Evolutionary conservation across 371 early-diverging fungal species (phyloP).

Genomic region (Coemansia sp.): DNA sequence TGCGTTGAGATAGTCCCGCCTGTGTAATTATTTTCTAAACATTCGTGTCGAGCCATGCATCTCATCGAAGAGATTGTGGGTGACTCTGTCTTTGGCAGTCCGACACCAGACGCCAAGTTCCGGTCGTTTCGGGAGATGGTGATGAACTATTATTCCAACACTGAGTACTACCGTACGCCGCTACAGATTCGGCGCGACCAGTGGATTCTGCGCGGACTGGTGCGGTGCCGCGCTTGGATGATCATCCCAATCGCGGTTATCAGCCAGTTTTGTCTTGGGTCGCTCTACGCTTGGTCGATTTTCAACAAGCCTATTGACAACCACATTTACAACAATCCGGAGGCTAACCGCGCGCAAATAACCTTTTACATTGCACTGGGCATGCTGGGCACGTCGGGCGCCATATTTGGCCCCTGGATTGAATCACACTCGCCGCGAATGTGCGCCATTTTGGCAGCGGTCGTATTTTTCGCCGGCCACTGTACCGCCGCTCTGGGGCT

Average conservation of each 20-base stretch:
- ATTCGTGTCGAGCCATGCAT: constrained; percentile 10
- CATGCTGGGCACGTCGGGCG: constrained; percentile 50
- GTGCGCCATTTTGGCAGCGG: constrained; percentile 38
- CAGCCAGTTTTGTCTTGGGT: constrained; percentile 51
- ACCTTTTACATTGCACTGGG: constrained; percentile 54
- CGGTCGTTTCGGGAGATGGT: constrained; percentile 44
- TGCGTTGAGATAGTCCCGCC: background rate
- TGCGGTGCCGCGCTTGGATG: constrained; percentile 53
- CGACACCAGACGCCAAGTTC: constrained; percentile 6
- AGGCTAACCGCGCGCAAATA: constrained; percentile 50
- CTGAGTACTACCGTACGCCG: constrained; percentile 49
- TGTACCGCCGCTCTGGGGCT: constrained; percentile 52
- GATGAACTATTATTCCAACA: constrained; percentile 41
- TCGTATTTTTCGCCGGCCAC: constrained; percentile 48
- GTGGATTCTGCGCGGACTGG: constrained; percentile 49
- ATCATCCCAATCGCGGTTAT: constrained; percentile 47
- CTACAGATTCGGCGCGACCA: constrained; percentile 43
- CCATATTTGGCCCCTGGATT: constrained; percentile 51
- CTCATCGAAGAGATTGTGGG: constrained; percentile 38
- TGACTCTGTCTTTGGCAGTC: constrained; percentile 40
- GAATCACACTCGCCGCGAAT: constrained; percentile 51
- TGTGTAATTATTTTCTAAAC: background rate
- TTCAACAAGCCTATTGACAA: constrained; percentile 56
- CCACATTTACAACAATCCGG: constrained; percentile 50
- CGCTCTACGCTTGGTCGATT: constrained; percentile 54